These are phyloP conservation scores for Dothistroma septosporum DNA, from an alignment of 2,329 filamentous ascomycete genomes.

Conservation along the genomic window DNA sequence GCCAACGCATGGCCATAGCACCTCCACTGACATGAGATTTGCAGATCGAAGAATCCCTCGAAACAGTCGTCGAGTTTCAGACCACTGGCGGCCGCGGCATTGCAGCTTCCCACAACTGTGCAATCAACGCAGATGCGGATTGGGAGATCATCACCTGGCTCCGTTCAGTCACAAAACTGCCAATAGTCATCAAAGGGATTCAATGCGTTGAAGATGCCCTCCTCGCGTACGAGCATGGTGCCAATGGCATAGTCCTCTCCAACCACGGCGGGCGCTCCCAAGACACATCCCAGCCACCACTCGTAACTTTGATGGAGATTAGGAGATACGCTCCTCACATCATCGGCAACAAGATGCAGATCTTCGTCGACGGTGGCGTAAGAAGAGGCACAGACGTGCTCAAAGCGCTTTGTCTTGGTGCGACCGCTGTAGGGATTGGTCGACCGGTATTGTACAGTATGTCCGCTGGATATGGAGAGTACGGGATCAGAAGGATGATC, in stretches of 20 bases:
- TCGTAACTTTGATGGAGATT: constrained; percentile 60
- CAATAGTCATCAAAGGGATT: constrained; percentile 38
- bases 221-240: constrained; percentile 40
- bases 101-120: constrained; percentile 25
- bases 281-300: constrained; percentile 48
- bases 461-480: constrained; percentile 55
- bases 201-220: constrained; percentile 39
- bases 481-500: constrained; percentile 47
- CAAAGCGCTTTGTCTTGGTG: constrained; percentile 63
- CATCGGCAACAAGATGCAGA: constrained; percentile 36
- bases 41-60: constrained; percentile 23
- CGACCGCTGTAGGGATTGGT: constrained; percentile 58
- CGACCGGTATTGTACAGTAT: constrained; percentile 54
- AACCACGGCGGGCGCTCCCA: constrained; percentile 52
- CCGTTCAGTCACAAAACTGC: constrained; percentile 29
- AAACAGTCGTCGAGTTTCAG: constrained; percentile 16
- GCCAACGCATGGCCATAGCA: background rate
- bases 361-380: constrained; percentile 63
- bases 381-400: constrained; percentile 63
- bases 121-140: constrained; percentile 26
- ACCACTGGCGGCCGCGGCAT: constrained; percentile 19
- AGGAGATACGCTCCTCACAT: constrained; percentile 54
- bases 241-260: constrained; percentile 40
- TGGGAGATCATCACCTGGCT: constrained; percentile 26
- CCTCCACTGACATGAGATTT: background rate